Conservation (phyloP, 305 asterid genomes). For the Fraxinus xanthoxyloides region DNA sequence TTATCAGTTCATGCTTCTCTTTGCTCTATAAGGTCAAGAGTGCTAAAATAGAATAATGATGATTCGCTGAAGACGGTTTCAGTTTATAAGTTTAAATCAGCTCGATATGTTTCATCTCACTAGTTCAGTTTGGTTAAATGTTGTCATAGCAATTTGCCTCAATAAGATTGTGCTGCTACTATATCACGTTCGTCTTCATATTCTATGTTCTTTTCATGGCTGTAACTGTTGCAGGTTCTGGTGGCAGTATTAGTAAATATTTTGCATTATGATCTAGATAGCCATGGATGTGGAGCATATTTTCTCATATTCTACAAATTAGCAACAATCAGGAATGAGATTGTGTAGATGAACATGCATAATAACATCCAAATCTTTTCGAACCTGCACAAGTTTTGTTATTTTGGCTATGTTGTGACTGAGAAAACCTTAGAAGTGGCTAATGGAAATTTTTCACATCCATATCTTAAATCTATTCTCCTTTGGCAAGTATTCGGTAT, state of each 20-base stretch:
- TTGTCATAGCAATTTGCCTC: not conserved
- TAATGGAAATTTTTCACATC: not conserved
- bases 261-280: not conserved
- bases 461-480: not conserved
- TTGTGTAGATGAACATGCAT: not conserved
- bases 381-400: not conserved
- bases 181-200: not conserved
- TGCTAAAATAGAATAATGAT: not conserved
- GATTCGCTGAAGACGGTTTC: not conserved
- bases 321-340: not conserved
- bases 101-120: not conserved
- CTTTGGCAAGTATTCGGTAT: not conserved
- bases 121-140: not conserved
- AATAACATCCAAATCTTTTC: slow-evolving; percentile 22
- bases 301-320: not conserved
- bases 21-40: not conserved
- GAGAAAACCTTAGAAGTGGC: not conserved
- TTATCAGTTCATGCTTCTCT: too few relatives aligned
- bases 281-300: not conserved
- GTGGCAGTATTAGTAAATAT: not conserved
- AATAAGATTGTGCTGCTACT: not conserved
- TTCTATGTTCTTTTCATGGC: not conserved
- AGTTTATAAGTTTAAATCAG: not conserved
- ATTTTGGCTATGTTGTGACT: not conserved
- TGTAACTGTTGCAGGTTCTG: not conserved